Percentiles rank a stretch among this genome's conserved stretches.
These are phyloP conservation scores for Coffea canephora DNA, from an alignment of 257 asterid species.

Conservation along the genomic window DNA sequence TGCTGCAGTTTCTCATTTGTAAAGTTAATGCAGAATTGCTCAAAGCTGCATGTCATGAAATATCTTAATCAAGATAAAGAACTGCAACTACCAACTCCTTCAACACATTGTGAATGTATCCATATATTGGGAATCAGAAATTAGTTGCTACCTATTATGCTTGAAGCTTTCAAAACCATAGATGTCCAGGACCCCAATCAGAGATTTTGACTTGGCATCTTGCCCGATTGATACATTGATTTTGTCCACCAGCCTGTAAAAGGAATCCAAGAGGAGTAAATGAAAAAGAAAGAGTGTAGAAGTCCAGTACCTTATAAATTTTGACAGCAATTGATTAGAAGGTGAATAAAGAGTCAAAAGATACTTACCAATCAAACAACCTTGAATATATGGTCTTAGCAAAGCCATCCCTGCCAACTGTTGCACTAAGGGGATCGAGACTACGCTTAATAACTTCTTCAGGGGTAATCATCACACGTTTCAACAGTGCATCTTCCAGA, in stretches of 20 bases:
- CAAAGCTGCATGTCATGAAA: constrained; percentile 66
- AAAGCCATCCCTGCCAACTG: constrained; percentile 88
- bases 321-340: constrained; percentile 4
- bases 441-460: constrained; percentile 97
- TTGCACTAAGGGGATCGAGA: constrained; percentile 94
- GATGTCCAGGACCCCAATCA: constrained; percentile 94
- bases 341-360: constrained; percentile 17
- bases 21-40: constrained; percentile 94
- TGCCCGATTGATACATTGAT: constrained; percentile 92
- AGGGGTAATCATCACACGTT: constrained; percentile 98
- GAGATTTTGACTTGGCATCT: constrained; percentile 63
- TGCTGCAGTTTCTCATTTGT: constrained; percentile 98
- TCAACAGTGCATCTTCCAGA: constrained; percentile 90
- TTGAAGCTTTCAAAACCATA: constrained; percentile 98
- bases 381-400: constrained; percentile 94
- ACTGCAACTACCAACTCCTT: constrained; percentile 5
- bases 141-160: constrained; percentile 65
- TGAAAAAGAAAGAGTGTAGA: not conserved
- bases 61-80: constrained; percentile 28
- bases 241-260: constrained; percentile 89
- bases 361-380: constrained; percentile 82
- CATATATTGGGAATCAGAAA: not conserved
- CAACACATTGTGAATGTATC: not conserved
- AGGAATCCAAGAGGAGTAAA: constrained; percentile 16
- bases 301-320: not conserved